Evolutionary conservation across 768 basidiomycete species (phyloP), one percentile per base, ranked within the genome.

Genomic region (Kwoniella sp.): DNA sequence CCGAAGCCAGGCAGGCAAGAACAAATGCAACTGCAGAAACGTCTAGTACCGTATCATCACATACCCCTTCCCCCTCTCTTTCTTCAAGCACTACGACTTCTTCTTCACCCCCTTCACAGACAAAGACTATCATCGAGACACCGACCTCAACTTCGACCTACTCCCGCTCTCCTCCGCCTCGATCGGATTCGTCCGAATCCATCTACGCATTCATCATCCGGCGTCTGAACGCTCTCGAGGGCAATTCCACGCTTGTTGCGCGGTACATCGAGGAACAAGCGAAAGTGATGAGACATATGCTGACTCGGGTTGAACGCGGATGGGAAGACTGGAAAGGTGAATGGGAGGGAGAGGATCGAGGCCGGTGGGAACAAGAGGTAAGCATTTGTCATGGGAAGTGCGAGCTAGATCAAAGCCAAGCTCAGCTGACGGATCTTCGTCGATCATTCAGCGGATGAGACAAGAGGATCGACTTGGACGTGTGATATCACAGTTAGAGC

Each of bases 121-220:
- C 61, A 11, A 25, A 41, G 3, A 11, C 45, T 4, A 15, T 41
- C 2, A 54, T 51, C 25, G 58, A 61, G 4, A 30, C 63, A 0
- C 28, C 63, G 20, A 41, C 58, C 1, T 59, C 68, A 23, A 51
- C 67, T 9, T 48, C 63, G 8, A 61, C 68, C 9, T 70, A 63
- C 37, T 25, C 62, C 15, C 64, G 63, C 23, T 55, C 31, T 20
- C 22, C 61, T 3, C 67, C 72, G 22, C 67, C 73, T 3, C 57
- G 69, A 31, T 69, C 75, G 1, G 78, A 77, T 38, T 75, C 74
- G 5, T 77, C 77, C 8, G 96, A 99, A 78, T 94, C 92, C 1
- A 93, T 99, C 69, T 98, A 96, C 73, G 89, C 93, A 8, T 91
- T 89, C 13, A 99, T 98, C 71, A 94, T 94, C 87, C 95, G 96